Percentiles rank a stretch among this genome's conserved stretches.
These are phyloP conservation scores for Aegilops bicornis DNA, from an alignment of 176 grass and related monocot species.

Conservation along the genomic window DNA sequence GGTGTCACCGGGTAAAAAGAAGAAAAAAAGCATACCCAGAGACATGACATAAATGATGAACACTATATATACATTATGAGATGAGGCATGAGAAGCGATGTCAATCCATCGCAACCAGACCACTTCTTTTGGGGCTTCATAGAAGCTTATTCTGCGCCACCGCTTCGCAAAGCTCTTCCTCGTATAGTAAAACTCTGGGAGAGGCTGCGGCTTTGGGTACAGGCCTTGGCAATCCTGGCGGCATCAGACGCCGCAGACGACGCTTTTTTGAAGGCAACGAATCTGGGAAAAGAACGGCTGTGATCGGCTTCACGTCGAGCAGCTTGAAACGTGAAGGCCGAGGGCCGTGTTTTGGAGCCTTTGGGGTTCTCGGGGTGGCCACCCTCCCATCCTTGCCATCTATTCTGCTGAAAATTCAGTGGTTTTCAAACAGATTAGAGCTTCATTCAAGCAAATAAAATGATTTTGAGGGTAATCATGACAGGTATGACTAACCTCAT, in stretches of 20 bases:
- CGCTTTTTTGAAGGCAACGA: conserved; percentile 34
- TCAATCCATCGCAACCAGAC: neutral
- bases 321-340: conserved; percentile 51
- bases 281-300: conserved; percentile 87
- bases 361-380: conserved; percentile 63
- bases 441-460: neutral
- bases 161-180: conserved; percentile 91
- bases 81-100: conserved; percentile 1
- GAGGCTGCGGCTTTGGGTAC: conserved; percentile 58
- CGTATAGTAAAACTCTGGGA: conserved; percentile 60
- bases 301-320: conserved; percentile 74
- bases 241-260: conserved; percentile 34
- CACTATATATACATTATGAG: conserved; percentile 31
- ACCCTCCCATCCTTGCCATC: conserved; percentile 48
- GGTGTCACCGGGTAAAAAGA: conserved; percentile 24
- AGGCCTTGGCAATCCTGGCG: conserved; percentile 73
- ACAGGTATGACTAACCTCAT: conserved; percentile 43
- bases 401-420: conserved; percentile 39
- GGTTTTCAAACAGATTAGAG: conserved; percentile 19
- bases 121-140: conserved; percentile 35
- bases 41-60: conserved; percentile 22
- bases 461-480: neutral
- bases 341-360: conserved; percentile 65
- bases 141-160: conserved; percentile 96
- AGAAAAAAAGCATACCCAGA: conserved; percentile 2